Conservation (phyloP, 495 filamentous ascomycete species). For the Immersiella caudata region DNA sequence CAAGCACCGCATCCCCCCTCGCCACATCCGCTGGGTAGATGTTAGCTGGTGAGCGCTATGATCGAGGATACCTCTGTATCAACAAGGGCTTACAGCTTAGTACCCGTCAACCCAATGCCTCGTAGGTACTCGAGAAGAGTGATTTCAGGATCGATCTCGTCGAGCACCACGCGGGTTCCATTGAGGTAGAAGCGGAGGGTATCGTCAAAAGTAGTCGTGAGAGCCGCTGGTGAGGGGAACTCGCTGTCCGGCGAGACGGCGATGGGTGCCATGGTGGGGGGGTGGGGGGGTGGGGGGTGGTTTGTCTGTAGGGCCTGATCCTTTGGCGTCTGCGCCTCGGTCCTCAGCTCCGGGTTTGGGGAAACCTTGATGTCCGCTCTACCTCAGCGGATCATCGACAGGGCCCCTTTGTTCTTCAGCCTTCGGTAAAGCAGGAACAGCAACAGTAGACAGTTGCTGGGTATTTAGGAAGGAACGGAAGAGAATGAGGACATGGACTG, state of each 20-base stretch:
- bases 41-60: slow-evolving; percentile 18
- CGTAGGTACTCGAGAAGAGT: slow-evolving; percentile 91
- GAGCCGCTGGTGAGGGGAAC: slow-evolving; percentile 27
- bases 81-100: slow-evolving; percentile 56
- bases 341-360: neutral
- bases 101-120: slow-evolving; percentile 82
- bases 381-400: neutral
- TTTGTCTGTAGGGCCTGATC: neutral
- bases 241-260: slow-evolving; percentile 46
- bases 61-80: too few relatives aligned
- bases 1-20: slow-evolving; percentile 98
- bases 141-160: slow-evolving; percentile 85
- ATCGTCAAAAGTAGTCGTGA: slow-evolving; percentile 49
- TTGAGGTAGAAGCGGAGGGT: slow-evolving; percentile 89
- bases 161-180: slow-evolving; percentile 84
- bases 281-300: neutral
- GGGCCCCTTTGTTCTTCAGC: neutral
- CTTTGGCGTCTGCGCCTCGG: neutral
- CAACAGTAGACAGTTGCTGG: neutral
- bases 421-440: neutral
- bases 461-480: neutral
- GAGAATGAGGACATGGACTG: neutral
- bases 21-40: slow-evolving; percentile 69
- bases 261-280: slow-evolving; percentile 49
- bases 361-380: slow-evolving; percentile 7